phyloP scores from a whole-genome alignment of 805 yeast species.

The Teunomyces aglyptinius region DNA sequence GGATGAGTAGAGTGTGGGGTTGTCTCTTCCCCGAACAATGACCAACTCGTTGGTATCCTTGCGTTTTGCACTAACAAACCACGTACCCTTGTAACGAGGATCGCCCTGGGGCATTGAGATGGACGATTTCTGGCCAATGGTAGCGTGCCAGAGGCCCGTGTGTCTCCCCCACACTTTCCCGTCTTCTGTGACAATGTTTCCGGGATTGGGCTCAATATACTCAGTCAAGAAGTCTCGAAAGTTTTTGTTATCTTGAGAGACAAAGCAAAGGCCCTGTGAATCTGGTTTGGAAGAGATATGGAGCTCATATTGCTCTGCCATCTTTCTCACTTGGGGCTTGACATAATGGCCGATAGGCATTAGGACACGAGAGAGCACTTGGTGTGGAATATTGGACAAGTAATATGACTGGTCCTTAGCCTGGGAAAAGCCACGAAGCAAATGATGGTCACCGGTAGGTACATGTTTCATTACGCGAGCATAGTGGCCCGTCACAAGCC shows the following conservation, averaged over 20 bases:
- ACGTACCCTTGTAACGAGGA: constrained; percentile 68
- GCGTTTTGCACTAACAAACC: constrained; percentile 82
- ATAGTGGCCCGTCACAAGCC: constrained; percentile 91
- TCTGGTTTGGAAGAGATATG: constrained; percentile 80
- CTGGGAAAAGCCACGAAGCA: constrained; percentile 56
- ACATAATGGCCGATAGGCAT: constrained; percentile 80
- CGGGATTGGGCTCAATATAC: constrained; percentile 70
- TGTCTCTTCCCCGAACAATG: constrained; percentile 70
- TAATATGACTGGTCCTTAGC: constrained; percentile 91
- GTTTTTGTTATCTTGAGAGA: constrained; percentile 57
- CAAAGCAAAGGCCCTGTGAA: constrained; percentile 94
- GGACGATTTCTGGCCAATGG: constrained; percentile 84
- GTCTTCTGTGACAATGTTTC: constrained; percentile 72
- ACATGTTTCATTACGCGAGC: constrained; percentile 48
- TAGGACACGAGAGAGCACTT: constrained; percentile 48
- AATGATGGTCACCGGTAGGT: constrained; percentile 34
- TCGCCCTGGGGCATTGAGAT: constrained; percentile 88
- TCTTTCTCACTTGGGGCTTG: constrained; percentile 69
- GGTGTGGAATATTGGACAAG: constrained; percentile 60
- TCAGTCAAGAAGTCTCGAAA: constrained; percentile 74
- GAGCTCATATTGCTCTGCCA: constrained; percentile 56
- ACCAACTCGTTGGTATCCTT: constrained; percentile 65
- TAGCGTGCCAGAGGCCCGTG: constrained; percentile 90
- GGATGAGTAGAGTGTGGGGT: constrained; percentile 51
- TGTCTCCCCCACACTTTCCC: constrained; percentile 81